Evolutionary conservation across 805 yeast species (phyloP), one percentile per base, ranked within the genome.

Genomic region (Monosporozyma solicola): DNA sequence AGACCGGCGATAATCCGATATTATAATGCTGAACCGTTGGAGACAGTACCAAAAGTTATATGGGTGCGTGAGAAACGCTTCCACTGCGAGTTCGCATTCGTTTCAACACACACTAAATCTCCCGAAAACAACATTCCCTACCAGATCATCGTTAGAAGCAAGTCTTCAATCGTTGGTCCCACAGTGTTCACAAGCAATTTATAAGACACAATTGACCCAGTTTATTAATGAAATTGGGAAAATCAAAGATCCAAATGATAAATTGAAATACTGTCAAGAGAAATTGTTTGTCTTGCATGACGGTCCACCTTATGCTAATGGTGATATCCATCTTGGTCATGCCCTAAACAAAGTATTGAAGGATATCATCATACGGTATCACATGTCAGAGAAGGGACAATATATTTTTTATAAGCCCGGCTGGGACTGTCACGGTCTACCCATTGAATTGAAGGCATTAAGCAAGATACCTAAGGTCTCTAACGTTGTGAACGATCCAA

Each of bases 261-360:
- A 60, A 59, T 35, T 57, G 44, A 52, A 57, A n/a, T 64, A 58
- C 50, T 56, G 64, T 0, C 53, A 57, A 27, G 70, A 73, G 2
- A 69, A 79, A 20, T 57, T 76, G 37, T 92, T 85, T 60, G 77
- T 85, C 1, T 71, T 94, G 1, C 97, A 91, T 60, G 99, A 94
- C 70, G 99, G 99, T 0, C 99, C 99, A 0, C 99, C 99, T 0
- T 94, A 92, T 69, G 98, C 99, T 11, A 94, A 94, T 65, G 99
- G 98, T 3, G 89, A 85, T 56, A 72, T 94, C 24, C 99, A 94
- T 67, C 68, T 91, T 49, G 89, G 98, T 52, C 99, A 94, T 70
- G 88, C 98, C 0, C 70, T 94, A 61, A 94, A 94, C 72, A 92
- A 94, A 65, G 79, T 90, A 22, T 68, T 89, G 52, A 94, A 94